Evolutionary conservation across 768 basidiomycete genomes (phyloP), one percentile per base, ranked within the genome.

Genomic region (Gelatoporia subvermispora): DNA sequence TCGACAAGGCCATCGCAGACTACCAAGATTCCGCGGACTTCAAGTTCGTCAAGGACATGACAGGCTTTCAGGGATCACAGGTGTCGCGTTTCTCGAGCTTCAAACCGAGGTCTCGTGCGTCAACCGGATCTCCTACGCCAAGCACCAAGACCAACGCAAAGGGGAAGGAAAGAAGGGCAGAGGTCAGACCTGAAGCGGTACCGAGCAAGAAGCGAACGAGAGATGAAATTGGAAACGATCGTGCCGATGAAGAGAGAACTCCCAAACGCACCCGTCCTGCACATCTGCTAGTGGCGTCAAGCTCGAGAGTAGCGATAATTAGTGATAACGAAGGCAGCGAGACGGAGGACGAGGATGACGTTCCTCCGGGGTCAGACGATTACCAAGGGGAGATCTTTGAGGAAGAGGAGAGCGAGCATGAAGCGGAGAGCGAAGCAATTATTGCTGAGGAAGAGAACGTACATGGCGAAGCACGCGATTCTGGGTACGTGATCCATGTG

Each of bases 1-100:
- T 88, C 45, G 83, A 89, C 57, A 59, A 60, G 17, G 64, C 77
- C 44, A 86, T 89, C 46, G 63, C 75, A 3, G 65, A 65, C 2
- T 20, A 11, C 11, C 47, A 48, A 25, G 10, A 15, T 10, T 31
- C 28, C 7, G 7, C 7, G 7, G 28, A 13, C 13, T 31, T 31
- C 28, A 31, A 31, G 13, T 31, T 31, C 28, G 13, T 31, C 28
- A 31, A 31, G 28, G 28, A 31, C 28, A 13, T 31, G 13, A 31
- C 28, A 13, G 28, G 28, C 28, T 31, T 31, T 31, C 28, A 31
- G 13, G 28, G 28, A 31, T 5, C 7, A 7, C 28, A 31, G 28
- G 13, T 7, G 28, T 5, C 13, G 28, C 13, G 18, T 11, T 20
- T 9, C 40, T 13, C 8, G 37, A 16, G n/a, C n/a, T 5, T 16